A percentile compares a stretch with the other conserved stretches of the same genome.
Evolutionary conservation across 2,329 filamentous ascomycete genomes (phyloP).

Genomic region (Scleromitrula shiraiana): DNA sequence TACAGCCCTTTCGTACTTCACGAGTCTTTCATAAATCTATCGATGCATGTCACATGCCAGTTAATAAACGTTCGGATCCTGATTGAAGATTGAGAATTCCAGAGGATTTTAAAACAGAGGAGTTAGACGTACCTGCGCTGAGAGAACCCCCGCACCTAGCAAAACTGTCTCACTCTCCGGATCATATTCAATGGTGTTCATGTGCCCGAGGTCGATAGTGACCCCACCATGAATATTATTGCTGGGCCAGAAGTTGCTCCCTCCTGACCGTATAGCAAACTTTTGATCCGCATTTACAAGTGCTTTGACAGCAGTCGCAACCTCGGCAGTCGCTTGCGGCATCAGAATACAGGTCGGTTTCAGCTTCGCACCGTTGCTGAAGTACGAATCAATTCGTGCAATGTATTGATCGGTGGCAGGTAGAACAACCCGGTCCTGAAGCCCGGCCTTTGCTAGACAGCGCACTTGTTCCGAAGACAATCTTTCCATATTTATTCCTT

Average conservation of each 20-base stretch:
- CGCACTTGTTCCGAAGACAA: too few species aligned
- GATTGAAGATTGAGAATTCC: too few species aligned
- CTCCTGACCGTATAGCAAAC: constrained; percentile 34
- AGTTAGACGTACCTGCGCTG: too few species aligned
- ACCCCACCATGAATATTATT: constrained; percentile 16
- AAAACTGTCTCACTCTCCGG: constrained; percentile 11
- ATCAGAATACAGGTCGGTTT: constrained; percentile 13
- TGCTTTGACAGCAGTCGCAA: constrained; percentile 9
- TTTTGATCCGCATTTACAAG: constrained; percentile 1
- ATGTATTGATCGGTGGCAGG: too few species aligned
- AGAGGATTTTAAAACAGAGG: too few species aligned
- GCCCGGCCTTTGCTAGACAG: too few species aligned
- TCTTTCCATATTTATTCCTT: too few species aligned
- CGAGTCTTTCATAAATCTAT: constrained; percentile 14
- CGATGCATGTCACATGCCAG: too few species aligned
- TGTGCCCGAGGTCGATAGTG: constrained; percentile 12
- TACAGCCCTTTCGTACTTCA: not conserved
- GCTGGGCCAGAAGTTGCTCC: constrained; percentile 15
- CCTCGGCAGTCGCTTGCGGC: constrained; percentile 8
- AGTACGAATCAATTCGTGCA: not conserved
- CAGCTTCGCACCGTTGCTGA: not conserved
- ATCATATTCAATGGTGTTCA: constrained; percentile 10
- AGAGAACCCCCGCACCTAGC: constrained; percentile 16
- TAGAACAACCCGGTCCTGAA: too few species aligned
- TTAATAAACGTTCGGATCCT: too few species aligned